Conservation (phyloP, 768 basidiomycete species). For the Suillus alpinus region DNA sequence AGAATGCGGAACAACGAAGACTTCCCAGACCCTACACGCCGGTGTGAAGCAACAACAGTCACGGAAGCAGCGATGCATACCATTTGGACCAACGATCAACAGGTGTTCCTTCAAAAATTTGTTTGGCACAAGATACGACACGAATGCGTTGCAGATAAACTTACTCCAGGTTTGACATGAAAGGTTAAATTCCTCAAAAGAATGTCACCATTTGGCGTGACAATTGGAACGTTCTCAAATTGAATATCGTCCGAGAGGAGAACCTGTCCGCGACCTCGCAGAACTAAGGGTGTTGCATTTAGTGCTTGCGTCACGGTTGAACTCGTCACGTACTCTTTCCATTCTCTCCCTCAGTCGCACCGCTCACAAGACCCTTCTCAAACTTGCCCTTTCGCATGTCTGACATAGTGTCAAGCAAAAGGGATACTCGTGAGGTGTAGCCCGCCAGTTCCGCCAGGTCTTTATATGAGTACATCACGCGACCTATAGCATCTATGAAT, state of each 20-base stretch:
- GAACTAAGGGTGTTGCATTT: slow-evolving; percentile 44
- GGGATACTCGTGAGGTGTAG: slow-evolving; percentile 88
- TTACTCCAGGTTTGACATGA: slow-evolving; percentile 82
- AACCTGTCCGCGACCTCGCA: slow-evolving; percentile 74
- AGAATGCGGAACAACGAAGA: slow-evolving; percentile 93
- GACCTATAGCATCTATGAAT: slow-evolving; percentile 80
- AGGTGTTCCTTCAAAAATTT: slow-evolving; percentile 69
- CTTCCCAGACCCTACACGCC: slow-evolving; percentile 70
- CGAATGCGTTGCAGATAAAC: neutral
- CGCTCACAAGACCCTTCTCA: slow-evolving; percentile 83
- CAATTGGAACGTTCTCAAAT: slow-evolving; percentile 91
- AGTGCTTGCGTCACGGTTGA: slow-evolving; percentile 1
- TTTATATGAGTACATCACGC: slow-evolving; percentile 97
- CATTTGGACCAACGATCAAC: slow-evolving; percentile 93
- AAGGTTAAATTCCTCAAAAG: slow-evolving; percentile 84
- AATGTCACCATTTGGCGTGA: slow-evolving; percentile 94
- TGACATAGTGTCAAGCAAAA: slow-evolving; percentile 86
- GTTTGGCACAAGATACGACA: neutral
- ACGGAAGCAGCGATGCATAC: slow-evolving; percentile 32
- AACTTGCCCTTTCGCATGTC: slow-evolving; percentile 83
- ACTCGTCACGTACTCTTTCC: slow-evolving; percentile 55
- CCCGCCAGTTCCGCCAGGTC: slow-evolving; percentile 95
- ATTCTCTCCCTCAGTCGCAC: slow-evolving; percentile 70
- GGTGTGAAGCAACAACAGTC: neutral
- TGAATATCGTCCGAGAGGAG: slow-evolving; percentile 86